Percentiles rank a stretch among this genome's conserved stretches.
phyloP scores from a whole-genome alignment of 2,329 filamentous ascomycete genomes.

The Dichotomopilus funicola region DNA sequence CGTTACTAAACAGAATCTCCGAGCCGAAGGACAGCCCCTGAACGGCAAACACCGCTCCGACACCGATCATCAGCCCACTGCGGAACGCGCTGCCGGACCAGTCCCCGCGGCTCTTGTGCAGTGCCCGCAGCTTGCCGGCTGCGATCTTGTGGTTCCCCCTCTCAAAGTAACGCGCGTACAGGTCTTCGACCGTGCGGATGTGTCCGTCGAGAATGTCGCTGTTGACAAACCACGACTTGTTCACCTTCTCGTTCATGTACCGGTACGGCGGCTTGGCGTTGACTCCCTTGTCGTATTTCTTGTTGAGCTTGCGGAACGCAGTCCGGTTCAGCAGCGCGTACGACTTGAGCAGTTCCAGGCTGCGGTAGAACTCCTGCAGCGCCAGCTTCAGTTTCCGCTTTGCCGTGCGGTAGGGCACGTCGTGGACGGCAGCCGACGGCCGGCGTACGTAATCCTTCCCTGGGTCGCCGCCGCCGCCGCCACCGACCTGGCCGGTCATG shows the following conservation, averaged over 20 bases:
- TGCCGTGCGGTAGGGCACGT: slow-evolving; percentile 76
- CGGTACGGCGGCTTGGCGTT: slow-evolving; percentile 68
- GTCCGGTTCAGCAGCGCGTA: slow-evolving; percentile 87
- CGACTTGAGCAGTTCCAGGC: slow-evolving; percentile 83
- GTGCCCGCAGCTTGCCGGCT: slow-evolving; percentile 74
- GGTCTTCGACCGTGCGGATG: slow-evolving; percentile 75
- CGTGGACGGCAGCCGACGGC: slow-evolving; percentile 38
- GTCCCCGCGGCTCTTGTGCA: slow-evolving; percentile 52
- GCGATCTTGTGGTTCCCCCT: slow-evolving; percentile 89
- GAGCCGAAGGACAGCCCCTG: slow-evolving; percentile 59
- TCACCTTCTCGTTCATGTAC: slow-evolving; percentile 89
- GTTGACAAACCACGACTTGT: slow-evolving; percentile 83
- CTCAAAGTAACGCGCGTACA: slow-evolving; percentile 94
- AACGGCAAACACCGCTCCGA: slow-evolving; percentile 58
- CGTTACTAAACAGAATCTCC: slow-evolving; percentile 43
- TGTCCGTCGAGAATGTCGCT: slow-evolving; percentile 78
- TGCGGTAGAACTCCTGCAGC: slow-evolving; percentile 86
- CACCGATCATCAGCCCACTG: slow-evolving; percentile 61
- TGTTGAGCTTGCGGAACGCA: slow-evolving; percentile 95
- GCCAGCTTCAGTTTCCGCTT: slow-evolving; percentile 90
- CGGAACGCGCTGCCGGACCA: slow-evolving; percentile 53
- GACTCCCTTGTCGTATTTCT: slow-evolving; percentile 93
- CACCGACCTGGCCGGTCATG: slow-evolving; percentile 23
- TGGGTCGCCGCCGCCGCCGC: slow-evolving; percentile 24
- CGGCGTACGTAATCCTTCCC: slow-evolving; percentile 47